phyloP scores from a whole-genome alignment of 495 filamentous ascomycete genomes.

The Penicillium cosmopolitanum region DNA sequence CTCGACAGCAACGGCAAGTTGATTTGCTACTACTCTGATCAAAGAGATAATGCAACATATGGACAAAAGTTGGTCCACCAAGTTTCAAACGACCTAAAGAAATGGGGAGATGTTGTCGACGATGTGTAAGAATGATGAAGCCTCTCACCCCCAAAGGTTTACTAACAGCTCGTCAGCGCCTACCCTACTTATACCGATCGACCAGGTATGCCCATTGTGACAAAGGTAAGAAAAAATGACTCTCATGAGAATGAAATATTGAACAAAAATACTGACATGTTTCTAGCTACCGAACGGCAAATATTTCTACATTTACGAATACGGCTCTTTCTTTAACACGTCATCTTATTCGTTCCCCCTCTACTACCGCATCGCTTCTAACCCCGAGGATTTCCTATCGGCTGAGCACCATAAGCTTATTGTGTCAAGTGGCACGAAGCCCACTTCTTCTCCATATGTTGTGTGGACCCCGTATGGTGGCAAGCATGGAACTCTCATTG shows the following conservation, averaged over 20 bases:
- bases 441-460: conserved; percentile 58
- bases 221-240: conserved; percentile 30
- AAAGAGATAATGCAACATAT: conserved; percentile 60
- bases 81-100: conserved; percentile 55
- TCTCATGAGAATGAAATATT: too few species aligned
- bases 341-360: conserved; percentile 55
- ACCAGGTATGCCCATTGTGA: conserved; percentile 68
- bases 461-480: conserved; percentile 58
- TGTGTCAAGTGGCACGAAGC: conserved; percentile 51
- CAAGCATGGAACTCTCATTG: conserved; percentile 60
- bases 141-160: not conserved
- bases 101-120: conserved; percentile 61
- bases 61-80: conserved; percentile 72
- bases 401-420: conserved; percentile 46
- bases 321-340: conserved; percentile 54
- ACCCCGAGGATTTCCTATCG: conserved; percentile 56
- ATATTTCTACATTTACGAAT: conserved; percentile 68
- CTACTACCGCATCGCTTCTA: conserved; percentile 56
- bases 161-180: conserved; percentile 28
- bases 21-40: conserved; percentile 71
- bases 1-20: conserved; percentile 54
- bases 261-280: not conserved
- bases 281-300: conserved; percentile 58
- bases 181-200: conserved; percentile 62
- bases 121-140: conserved; percentile 51